These are phyloP conservation scores for Sporisorium iseilematis-ciliati DNA, from an alignment of 1,284 basidiomycete species.

Conservation along the genomic window DNA sequence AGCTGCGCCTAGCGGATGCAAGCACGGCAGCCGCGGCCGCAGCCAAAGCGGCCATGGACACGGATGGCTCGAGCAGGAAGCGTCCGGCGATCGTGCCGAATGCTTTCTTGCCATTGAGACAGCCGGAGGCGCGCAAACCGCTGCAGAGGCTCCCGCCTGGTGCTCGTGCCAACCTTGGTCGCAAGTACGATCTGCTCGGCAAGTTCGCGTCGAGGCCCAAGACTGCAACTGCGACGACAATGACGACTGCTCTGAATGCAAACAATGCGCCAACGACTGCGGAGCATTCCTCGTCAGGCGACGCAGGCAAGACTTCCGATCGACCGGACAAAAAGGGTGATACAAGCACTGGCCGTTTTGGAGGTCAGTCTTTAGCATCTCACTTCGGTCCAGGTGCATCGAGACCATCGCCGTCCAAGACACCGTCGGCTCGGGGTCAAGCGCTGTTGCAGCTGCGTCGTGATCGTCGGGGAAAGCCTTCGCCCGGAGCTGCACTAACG, in stretches of 20 bases:
- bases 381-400: slow-evolving; percentile 5
- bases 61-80: slow-evolving; percentile 25
- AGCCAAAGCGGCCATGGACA: slow-evolving; percentile 35
- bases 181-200: slow-evolving; percentile 49
- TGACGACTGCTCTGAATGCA: background rate
- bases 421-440: slow-evolving; percentile 22
- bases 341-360: background rate
- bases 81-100: slow-evolving; percentile 39
- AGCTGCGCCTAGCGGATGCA: slow-evolving; percentile 31
- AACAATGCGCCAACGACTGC: slow-evolving; percentile 5
- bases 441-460: slow-evolving; percentile 31
- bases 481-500: slow-evolving; percentile 8
- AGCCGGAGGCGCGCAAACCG: slow-evolving; percentile 30
- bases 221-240: slow-evolving; percentile 4
- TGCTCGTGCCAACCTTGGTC: slow-evolving; percentile 25
- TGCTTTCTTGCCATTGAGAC: slow-evolving; percentile 39
- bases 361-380: slow-evolving; percentile 7
- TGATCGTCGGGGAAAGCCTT: slow-evolving; percentile 20
- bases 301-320: slow-evolving; percentile 1
- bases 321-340: slow-evolving; percentile 11
- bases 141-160: slow-evolving; percentile 28
- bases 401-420: slow-evolving; percentile 14
- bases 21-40: slow-evolving; percentile 34
- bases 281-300: slow-evolving; percentile 4
- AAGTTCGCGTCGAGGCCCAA: slow-evolving; percentile 43